Evolutionary conservation across 768 basidiomycete species (phyloP), one percentile per base, ranked within the genome.

Genomic region (Erythrobasidium yunnanense): DNA sequence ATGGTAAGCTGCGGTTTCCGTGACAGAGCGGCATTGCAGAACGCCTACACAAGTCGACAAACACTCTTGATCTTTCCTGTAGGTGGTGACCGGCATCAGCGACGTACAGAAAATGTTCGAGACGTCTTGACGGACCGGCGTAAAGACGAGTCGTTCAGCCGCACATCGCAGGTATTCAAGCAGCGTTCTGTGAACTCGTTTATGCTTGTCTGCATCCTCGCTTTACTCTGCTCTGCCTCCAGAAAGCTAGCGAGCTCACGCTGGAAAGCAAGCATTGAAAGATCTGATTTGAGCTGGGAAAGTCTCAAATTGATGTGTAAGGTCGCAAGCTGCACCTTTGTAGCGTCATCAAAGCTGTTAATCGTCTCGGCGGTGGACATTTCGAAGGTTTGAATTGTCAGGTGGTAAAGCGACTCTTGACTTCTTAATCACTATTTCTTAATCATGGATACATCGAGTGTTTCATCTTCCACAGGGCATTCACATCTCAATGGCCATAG

Each of bases 51-150:
- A 63, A 7, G 60, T 51, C 49, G 60, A 63, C 13, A 63, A 49
- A 38, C 60, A 63, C 35, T 63, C 60, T 63, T 63, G 8, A 32
- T 63, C 60, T 32, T 63, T 63, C 45, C 60, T 63, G 47, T 23
- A 49, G n/a, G 49, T 7, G 20, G 8, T 7, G 45, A 17, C 54
- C 34, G 30, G 54, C 15, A 55, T 27, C 15, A 32, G 15, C 18
- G 22, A 23, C 50, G 50, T n/a, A 5, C n/a, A 4, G 4, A 5
- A 46, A 20, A 11, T 35, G 7, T 57, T n/a, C 23, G 3, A 18
- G 22, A 7, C 22, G 3, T 45, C 17, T 5, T 23, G 2, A 11
- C 56, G 29, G 25, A 58, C 56, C 56, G 33, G 22, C 56, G 56
- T 5, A 58, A 30, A 35, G 38, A 30, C 23, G 56, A 58, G 8